Evolutionary conservation across 1,284 basidiomycete species (phyloP), one percentile per base, ranked within the genome.

Genomic region (Ustilago nuda): DNA sequence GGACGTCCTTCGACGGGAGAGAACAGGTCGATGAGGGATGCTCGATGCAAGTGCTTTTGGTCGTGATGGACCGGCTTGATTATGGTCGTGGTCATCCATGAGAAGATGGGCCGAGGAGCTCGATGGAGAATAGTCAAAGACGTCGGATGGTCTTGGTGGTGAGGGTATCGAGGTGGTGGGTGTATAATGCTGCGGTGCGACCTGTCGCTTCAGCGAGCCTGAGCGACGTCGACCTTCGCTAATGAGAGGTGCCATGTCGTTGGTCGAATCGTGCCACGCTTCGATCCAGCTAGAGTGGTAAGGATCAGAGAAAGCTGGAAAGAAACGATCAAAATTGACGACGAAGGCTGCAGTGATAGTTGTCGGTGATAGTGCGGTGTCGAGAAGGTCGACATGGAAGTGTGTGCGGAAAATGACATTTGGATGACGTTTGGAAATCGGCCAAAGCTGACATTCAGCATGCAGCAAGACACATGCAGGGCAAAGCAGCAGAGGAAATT

Each of bases 11-110:
- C 71, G 61, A 9, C 67, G 71, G 4, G 71, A 64, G 0, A 77
- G 71, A 6, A 71, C 54, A 4, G 71, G 75, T 23, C 75, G 64
- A 19, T 61, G 67, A 11, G 65, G 67, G 30, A 71, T 50, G n/a
- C 52, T 30, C 19, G 19, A n/a, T 32, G 43, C 43, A 1, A 23
- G n/a, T 45, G 54, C n/a, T 30, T 23, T 19, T 19, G 53, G 15
- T 17, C 53, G 33, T 4, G 66, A 68, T 13, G 61, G 58, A 15
- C 69, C 64, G 35, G 69, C 60, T 37, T 59, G 52, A 12, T 36
- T 23, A 27, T 35, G 15, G n/a, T 50, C 27, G 52, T 56, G 15
- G n/a, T 50, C 27, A 51, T 56, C 55, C 9, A 61, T 9, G 4
- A 52, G 56, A 19, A 60, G 53, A 12, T 48, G 39, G 11, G 65